Conservation (phyloP, 2,329 filamentous ascomycete species). For the Aspergillus chevalieri region DNA sequence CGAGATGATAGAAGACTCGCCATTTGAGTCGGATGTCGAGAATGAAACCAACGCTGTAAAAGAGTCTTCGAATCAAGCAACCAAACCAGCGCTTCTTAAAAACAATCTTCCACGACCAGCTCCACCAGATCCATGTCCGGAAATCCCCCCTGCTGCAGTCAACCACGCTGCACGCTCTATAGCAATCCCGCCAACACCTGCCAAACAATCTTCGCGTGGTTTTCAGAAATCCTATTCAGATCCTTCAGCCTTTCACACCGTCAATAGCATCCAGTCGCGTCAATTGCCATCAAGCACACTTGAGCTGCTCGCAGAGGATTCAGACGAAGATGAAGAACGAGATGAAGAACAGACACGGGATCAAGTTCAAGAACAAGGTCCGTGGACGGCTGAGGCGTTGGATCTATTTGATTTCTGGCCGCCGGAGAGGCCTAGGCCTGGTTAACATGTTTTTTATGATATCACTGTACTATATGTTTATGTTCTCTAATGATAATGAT, state of each 20-base stretch:
- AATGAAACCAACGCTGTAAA: not conserved
- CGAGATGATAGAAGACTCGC: not conserved
- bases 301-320: conserved; percentile 7
- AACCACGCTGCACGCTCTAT: not conserved
- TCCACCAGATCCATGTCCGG: not conserved
- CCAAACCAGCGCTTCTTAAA: not conserved
- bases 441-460: not conserved
- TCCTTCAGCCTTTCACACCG: conserved; percentile 21
- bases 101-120: not conserved
- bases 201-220: conserved; percentile 6
- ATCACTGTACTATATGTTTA: no score
- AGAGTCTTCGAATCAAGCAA: not conserved
- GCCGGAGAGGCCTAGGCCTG: conserved; percentile 30
- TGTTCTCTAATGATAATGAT: no score
- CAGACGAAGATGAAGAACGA: not conserved
- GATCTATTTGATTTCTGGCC: conserved; percentile 42
- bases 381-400: conserved; percentile 38
- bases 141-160: not conserved
- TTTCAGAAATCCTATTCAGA: conserved; percentile 33
- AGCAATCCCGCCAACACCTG: not conserved
- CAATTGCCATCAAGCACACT: conserved; percentile 13
- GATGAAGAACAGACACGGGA: not conserved
- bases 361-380: conserved; percentile 25
- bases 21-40: not conserved
- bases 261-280: conserved; percentile 7